A percentile compares a stretch with the other conserved stretches of the same genome.
These are phyloP conservation scores for Aureobasidium namibiae DNA, from an alignment of 2,329 filamentous ascomycete species.

Conservation along the genomic window DNA sequence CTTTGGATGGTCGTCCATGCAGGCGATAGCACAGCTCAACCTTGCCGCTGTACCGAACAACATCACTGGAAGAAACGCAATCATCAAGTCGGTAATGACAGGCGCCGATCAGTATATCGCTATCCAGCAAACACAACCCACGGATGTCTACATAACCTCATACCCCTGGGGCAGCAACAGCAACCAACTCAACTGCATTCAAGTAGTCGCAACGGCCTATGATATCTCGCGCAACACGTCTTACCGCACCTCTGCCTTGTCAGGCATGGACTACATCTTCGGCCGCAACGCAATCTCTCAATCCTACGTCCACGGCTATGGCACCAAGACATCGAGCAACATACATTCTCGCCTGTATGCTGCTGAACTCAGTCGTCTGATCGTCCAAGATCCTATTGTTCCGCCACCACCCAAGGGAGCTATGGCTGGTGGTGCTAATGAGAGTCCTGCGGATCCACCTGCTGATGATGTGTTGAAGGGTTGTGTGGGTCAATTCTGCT, in stretches of 20 bases:
- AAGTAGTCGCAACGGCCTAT: constrained; percentile 14
- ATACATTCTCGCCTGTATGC: constrained; percentile 13
- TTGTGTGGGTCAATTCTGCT: constrained; percentile 10
- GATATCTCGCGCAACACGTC: constrained; percentile 4
- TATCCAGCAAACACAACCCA: constrained; percentile 4
- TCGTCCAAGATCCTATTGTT: constrained; percentile 4
- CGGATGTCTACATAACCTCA: not conserved
- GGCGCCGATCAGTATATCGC: constrained; percentile 12
- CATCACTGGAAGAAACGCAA: not conserved
- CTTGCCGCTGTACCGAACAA: constrained; percentile 15
- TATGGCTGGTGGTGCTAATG: constrained; percentile 11
- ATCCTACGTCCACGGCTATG: constrained; percentile 13
- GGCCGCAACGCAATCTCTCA: constrained; percentile 13
- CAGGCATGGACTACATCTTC: constrained; percentile 13
- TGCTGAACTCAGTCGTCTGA: constrained; percentile 1
- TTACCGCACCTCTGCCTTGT: constrained; percentile 8
- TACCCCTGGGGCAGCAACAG: constrained; percentile 15
- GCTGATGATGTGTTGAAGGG: constrained; percentile 14
- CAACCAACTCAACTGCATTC: constrained; percentile 13
- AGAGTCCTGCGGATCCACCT: constrained; percentile 10
- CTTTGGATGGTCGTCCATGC: constrained; percentile 9
- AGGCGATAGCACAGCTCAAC: constrained; percentile 6
- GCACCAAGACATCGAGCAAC: constrained; percentile 11
- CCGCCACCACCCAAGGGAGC: constrained; percentile 5
- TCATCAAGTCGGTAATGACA: constrained; percentile 9